Base-by-base conservation (phyloP, 2,329 filamentous ascomycete genomes). In the Bipolaris oryzae region DNA sequence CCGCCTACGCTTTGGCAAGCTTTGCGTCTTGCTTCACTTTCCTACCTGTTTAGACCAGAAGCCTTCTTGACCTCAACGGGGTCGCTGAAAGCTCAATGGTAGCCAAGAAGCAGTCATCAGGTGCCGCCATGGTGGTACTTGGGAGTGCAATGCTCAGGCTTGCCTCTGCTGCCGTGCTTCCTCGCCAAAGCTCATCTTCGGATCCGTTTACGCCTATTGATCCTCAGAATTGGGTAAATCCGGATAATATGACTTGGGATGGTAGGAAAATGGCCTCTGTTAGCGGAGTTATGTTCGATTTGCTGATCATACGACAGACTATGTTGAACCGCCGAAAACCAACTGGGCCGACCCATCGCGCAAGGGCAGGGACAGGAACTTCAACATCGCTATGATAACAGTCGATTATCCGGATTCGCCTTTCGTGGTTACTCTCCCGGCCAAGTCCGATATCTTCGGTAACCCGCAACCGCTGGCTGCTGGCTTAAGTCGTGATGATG, bases 371-470 rank as follows among this genome's bases (percentile, higher is more conserved):
- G 72, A 72, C 33, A 77, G 82, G 16, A 84, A 85, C 72, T 85
- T 84, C 74, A 83, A 84, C 60, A 84, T 85, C 55, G 82, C 82
- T 5, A 77, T 85, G 57, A 78, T 85, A 23, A 75, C 79, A 1
- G 76, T 85, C 33, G 82, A 85, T 68, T 85, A 84, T 60, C 68
- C 77, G 0, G 81, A 85, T 53, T 69, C 69, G 45, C 75, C 80
- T 2, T 84, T 85, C 63, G 78, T 79, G 21, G 76, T 84, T 52
- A 84, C 80, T 0, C 74, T 78, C 44, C 61, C 76, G 3, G 64
- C 78, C 5, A 75, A 77, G 25, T 81, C 81, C 4, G 82, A 80
- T 34, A 77, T 83, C 16, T 85, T 82, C 64, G 76, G 74, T 3
- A 85, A 84, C 55, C 82, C 82, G 1, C 79, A 80, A 51, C 76